Percentiles rank a stretch among this genome's conserved stretches.
Evolutionary conservation across 148 eudicot genomes (phyloP).

Genomic region (Chenopodium quinoa): DNA sequence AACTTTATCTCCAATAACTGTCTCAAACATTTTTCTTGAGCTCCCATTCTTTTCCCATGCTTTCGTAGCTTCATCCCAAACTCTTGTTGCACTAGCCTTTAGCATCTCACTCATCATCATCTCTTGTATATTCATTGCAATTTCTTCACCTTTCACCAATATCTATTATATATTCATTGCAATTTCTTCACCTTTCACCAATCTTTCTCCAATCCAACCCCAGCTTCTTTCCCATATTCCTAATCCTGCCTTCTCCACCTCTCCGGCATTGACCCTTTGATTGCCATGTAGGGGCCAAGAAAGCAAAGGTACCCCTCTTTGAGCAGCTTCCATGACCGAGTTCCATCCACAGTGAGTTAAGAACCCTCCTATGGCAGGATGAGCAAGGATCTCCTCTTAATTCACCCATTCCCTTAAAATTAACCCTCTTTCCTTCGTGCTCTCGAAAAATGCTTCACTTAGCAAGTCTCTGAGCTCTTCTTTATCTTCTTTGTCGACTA

Average conservation of each 20-base stretch:
- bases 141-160: slow-evolving; percentile 39
- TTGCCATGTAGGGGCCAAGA: slow-evolving; percentile 61
- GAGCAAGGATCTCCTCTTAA: slow-evolving; percentile 38
- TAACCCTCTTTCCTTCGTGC: slow-evolving; percentile 26
- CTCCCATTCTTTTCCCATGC: slow-evolving; percentile 39
- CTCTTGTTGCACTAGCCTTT: slow-evolving; percentile 30
- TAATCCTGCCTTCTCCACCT: slow-evolving; percentile 43
- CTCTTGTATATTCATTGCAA: slow-evolving; percentile 40
- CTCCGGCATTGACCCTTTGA: slow-evolving; percentile 52
- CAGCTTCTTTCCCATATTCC: slow-evolving; percentile 51
- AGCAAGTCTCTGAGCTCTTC: slow-evolving; percentile 26
- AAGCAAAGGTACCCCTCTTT: slow-evolving; percentile 35
- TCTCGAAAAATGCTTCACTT: slow-evolving; percentile 32
- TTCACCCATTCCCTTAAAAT: slow-evolving; percentile 39
- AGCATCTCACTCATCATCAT: slow-evolving; percentile 38
- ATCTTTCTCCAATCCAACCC: slow-evolving; percentile 40
- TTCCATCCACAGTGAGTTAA: slow-evolving; percentile 36
- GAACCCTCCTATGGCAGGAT: slow-evolving; percentile 48
- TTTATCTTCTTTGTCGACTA: slow-evolving; percentile 41
- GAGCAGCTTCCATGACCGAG: slow-evolving; percentile 30
- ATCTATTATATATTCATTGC: slow-evolving; percentile 41
- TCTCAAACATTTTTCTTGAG: slow-evolving; percentile 26
- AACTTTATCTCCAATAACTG: background rate
- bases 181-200: slow-evolving; percentile 40
- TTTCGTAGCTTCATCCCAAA: slow-evolving; percentile 35